Conservation (phyloP, 2,329 filamentous ascomycete genomes). For the Exutisphaerella laricina region DNA sequence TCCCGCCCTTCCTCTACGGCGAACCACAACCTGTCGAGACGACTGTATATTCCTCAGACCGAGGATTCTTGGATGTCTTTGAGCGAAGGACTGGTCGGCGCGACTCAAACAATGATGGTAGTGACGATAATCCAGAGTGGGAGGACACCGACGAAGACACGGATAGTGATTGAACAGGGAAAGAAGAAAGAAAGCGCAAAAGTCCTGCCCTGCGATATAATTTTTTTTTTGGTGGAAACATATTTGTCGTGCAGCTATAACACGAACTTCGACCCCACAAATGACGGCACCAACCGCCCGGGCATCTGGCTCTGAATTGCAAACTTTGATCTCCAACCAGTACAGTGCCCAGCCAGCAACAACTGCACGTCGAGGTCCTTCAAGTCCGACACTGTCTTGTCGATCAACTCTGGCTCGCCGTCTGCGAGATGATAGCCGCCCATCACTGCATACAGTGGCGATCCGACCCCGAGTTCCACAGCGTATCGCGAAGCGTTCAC, state of each 20-base stretch:
- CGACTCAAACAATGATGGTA: background rate
- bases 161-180: too few relatives aligned
- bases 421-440: conserved; percentile 30
- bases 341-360: conserved; percentile 27
- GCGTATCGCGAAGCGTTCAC: conserved; percentile 25
- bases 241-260: conserved; percentile 1
- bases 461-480: conserved; percentile 17
- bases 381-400: conserved; percentile 20
- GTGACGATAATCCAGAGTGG: conserved; percentile 9
- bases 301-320: conserved; percentile 25
- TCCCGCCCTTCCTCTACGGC: conserved; percentile 21
- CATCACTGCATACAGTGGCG: conserved; percentile 28
- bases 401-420: conserved; percentile 21
- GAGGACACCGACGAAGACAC: conserved; percentile 5
- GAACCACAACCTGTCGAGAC: conserved; percentile 14
- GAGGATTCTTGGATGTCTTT: too few relatives aligned
- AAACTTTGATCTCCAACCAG: conserved; percentile 29
- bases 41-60: too few relatives aligned
- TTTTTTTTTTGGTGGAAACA: background rate
- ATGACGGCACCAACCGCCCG: conserved; percentile 25
- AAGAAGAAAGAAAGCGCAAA: too few relatives aligned
- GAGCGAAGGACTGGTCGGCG: too few relatives aligned
- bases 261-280: conserved; percentile 25
- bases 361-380: conserved; percentile 21
- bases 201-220: too few relatives aligned